phyloP scores from a whole-genome alignment of 2,329 filamentous ascomycete genomes.

The Aphanocladium album region DNA sequence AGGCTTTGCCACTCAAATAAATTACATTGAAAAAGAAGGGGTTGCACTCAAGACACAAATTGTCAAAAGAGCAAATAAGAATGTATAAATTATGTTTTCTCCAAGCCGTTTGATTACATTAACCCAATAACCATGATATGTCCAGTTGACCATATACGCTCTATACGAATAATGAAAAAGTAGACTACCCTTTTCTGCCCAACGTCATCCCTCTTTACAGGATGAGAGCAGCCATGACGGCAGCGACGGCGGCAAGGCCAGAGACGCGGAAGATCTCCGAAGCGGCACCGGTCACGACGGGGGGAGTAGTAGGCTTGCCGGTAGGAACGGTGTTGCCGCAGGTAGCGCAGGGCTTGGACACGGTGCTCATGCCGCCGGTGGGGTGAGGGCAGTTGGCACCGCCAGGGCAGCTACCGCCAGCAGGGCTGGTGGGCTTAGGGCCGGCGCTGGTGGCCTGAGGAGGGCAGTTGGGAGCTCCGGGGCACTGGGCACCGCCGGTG shows the following conservation, averaged over 20 bases:
- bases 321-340: background rate
- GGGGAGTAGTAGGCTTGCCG: background rate
- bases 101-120: background rate
- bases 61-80: conserved; percentile 7
- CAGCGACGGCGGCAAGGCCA: conserved; percentile 12
- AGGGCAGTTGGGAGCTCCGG: conserved; percentile 2
- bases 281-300: conserved; percentile 4
- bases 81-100: background rate
- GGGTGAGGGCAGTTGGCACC: conserved; percentile 7
- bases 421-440: background rate
- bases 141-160: background rate
- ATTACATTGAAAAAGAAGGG: background rate
- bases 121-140: background rate
- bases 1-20: background rate
- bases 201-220: background rate
- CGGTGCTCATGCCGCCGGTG: conserved; percentile 5
- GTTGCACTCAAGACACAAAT: background rate
- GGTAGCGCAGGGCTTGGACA: conserved; percentile 1
- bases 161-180: background rate
- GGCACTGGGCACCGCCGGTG: background rate
- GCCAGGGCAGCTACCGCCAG: background rate
- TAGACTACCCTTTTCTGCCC: background rate
- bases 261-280: conserved; percentile 2
- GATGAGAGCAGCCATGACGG: conserved; percentile 8
- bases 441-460: background rate